These are phyloP conservation scores for Penicillium macrosclerotiorum DNA, from an alignment of 495 filamentous ascomycete species.

Conservation along the genomic window DNA sequence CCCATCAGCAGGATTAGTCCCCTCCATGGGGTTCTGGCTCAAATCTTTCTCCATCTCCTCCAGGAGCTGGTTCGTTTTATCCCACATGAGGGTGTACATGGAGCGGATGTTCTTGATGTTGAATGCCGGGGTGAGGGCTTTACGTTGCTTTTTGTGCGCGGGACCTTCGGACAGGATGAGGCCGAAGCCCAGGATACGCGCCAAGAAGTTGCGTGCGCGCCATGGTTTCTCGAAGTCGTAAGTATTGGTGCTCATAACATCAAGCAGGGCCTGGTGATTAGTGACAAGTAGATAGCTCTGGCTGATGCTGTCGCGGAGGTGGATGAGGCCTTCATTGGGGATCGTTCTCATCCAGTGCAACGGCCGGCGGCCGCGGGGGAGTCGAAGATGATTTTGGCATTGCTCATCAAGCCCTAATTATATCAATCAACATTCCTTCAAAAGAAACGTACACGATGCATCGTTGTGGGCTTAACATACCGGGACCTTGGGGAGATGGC, in stretches of 20 bases:
- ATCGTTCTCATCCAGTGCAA: constrained; percentile 69
- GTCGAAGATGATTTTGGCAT: constrained; percentile 53
- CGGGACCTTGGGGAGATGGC: constrained; percentile 57
- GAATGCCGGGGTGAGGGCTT: constrained; percentile 79
- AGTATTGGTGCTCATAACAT: constrained; percentile 55
- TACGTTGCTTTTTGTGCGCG: constrained; percentile 70
- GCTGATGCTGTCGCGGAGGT: constrained; percentile 55
- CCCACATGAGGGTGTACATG: constrained; percentile 80
- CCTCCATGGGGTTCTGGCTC: constrained; percentile 31
- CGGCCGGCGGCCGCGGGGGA: constrained; percentile 59
- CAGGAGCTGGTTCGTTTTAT: constrained; percentile 45
- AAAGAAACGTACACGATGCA: too few relatives aligned
- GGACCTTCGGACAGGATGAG: constrained; percentile 80
- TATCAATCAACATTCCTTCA: neutral
- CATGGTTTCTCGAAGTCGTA: constrained; percentile 55
- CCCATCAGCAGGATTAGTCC: constrained; percentile 36
- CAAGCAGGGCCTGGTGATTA: constrained; percentile 46
- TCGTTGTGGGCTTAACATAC: constrained; percentile 30
- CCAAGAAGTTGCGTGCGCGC: constrained; percentile 51
- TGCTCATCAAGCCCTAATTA: constrained; percentile 51
- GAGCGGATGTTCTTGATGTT: constrained; percentile 78
- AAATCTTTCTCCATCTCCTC: constrained; percentile 42
- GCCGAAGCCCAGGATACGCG: constrained; percentile 71
- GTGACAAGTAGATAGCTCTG: constrained; percentile 36
- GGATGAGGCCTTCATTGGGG: constrained; percentile 85